Evolutionary conservation across 2,329 filamentous ascomycete genomes (phyloP).

Genomic region (Capronia americana): DNA sequence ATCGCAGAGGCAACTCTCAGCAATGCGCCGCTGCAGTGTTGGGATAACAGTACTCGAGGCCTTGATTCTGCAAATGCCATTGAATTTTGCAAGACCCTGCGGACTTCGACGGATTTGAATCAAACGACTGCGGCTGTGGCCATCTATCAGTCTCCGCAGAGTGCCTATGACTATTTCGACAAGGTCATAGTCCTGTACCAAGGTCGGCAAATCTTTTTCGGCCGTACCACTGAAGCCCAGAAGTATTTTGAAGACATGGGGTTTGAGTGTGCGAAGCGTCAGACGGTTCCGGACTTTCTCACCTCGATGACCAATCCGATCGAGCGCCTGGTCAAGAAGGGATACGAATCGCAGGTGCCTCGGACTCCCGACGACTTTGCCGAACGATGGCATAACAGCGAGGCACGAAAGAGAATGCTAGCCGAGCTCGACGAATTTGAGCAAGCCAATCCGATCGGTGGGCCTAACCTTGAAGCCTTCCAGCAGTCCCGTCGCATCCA

Average conservation of each 20-base stretch:
- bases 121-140: slow-evolving; percentile 61
- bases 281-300: slow-evolving; percentile 70
- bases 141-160: slow-evolving; percentile 61
- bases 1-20: slow-evolving; percentile 61
- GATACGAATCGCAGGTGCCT: slow-evolving; percentile 53
- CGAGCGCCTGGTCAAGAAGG: slow-evolving; percentile 52
- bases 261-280: slow-evolving; percentile 66
- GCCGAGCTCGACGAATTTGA: slow-evolving; percentile 53
- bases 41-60: slow-evolving; percentile 59
- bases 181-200: slow-evolving; percentile 72
- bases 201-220: slow-evolving; percentile 71
- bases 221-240: slow-evolving; percentile 62
- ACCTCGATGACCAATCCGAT: slow-evolving; percentile 68
- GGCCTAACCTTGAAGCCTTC: slow-evolving; percentile 48
- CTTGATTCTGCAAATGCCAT: slow-evolving; percentile 61
- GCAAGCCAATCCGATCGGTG: slow-evolving; percentile 49
- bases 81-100: slow-evolving; percentile 61
- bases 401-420: slow-evolving; percentile 50
- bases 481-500: slow-evolving; percentile 49
- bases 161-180: slow-evolving; percentile 67
- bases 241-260: slow-evolving; percentile 70
- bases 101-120: slow-evolving; percentile 56
- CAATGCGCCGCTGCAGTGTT: slow-evolving; percentile 48
- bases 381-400: slow-evolving; percentile 60
- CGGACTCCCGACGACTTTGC: slow-evolving; percentile 58